A percentile compares a stretch with the other conserved stretches of the same genome.
These are phyloP conservation scores for Sporothrix humicola DNA, from an alignment of 2,329 filamentous ascomycete genomes.

Conservation along the genomic window DNA sequence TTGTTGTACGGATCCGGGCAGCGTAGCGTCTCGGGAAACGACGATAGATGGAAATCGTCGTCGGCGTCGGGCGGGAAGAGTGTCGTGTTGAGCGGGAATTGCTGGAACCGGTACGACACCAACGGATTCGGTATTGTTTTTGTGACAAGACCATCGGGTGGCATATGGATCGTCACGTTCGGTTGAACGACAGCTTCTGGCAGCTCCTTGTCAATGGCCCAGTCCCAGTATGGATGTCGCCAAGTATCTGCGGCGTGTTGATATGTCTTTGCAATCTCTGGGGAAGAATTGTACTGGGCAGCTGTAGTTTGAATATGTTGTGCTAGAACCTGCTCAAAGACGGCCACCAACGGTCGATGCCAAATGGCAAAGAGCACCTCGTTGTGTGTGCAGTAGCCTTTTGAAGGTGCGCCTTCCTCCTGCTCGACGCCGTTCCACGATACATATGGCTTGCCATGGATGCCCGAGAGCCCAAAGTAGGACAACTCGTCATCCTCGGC, in stretches of 20 bases:
- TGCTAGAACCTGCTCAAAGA: conserved; percentile 59
- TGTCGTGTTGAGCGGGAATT: conserved; percentile 45
- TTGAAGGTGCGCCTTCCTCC: conserved; percentile 40
- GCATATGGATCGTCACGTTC: conserved; percentile 33
- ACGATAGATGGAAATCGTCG: conserved; percentile 40
- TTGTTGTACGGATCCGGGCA: conserved; percentile 44
- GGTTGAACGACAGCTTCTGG: conserved; percentile 42
- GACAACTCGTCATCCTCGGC: conserved; percentile 50
- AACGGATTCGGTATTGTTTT: conserved; percentile 54
- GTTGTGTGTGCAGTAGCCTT: conserved; percentile 51
- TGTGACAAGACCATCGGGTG: conserved; percentile 26
- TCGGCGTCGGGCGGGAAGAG: conserved; percentile 39
- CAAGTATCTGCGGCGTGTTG: conserved; percentile 50
- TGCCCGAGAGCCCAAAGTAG: conserved; percentile 55
- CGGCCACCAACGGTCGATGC: conserved; percentile 58
- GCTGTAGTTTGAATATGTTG: conserved; percentile 53
- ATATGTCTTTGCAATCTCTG: conserved; percentile 45
- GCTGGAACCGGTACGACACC: conserved; percentile 54
- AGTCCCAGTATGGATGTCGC: conserved; percentile 57
- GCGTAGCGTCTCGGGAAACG: conserved; percentile 47
- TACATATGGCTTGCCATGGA: conserved; percentile 39
- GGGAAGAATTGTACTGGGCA: conserved; percentile 46
- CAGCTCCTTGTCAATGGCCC: conserved; percentile 50
- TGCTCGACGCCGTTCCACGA: conserved; percentile 42
- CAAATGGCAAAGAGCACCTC: conserved; percentile 55